phyloP scores from a whole-genome alignment of 805 yeast species.

The Myxozyma melibiosi region DNA sequence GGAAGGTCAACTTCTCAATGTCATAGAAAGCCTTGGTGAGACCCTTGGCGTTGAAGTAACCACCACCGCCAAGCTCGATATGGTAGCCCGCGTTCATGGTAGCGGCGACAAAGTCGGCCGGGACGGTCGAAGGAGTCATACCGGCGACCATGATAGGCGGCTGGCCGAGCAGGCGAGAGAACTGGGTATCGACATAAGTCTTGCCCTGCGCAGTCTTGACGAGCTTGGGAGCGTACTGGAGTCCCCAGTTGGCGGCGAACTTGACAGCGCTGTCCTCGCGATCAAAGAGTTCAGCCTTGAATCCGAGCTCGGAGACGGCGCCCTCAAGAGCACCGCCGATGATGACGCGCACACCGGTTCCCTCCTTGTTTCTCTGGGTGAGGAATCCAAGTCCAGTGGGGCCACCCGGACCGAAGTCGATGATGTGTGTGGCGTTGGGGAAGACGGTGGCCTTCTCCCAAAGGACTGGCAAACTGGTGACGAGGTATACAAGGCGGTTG shows the following conservation, averaged over 20 bases:
- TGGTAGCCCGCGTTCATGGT: conserved; percentile 95
- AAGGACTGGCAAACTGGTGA: conserved; percentile 85
- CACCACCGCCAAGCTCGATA: conserved; percentile 99
- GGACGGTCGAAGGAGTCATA: conserved; percentile 98
- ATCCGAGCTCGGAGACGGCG: conserved; percentile 80
- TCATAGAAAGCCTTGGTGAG: conserved; percentile 76
- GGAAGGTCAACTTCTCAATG: conserved; percentile 67
- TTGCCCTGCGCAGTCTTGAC: conserved; percentile 66
- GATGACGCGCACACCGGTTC: conserved; percentile 94
- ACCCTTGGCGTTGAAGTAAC: conserved; percentile 75
- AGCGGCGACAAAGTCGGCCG: conserved; percentile 91
- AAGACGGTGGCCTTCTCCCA: conserved; percentile 92
- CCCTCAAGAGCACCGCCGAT: conserved; percentile 88
- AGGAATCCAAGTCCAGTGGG: conserved; percentile 93
- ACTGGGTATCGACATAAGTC: conserved; percentile 88
- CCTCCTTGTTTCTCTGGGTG: conserved; percentile 97
- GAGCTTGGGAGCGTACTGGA: conserved; percentile 83
- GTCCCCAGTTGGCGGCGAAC: conserved; percentile 88
- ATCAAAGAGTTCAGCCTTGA: conserved; percentile 92
- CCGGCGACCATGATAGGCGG: conserved; percentile 98
- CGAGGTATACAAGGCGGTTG: conserved; percentile 74
- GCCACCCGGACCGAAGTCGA: conserved; percentile 99
- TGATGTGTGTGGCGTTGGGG: conserved; percentile 69
- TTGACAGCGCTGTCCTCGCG: conserved; percentile 63
- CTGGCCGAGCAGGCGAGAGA: conserved; percentile 86